phyloP scores from a whole-genome alignment of 441 rosid genomes.

The Gossypium trilobum region DNA sequence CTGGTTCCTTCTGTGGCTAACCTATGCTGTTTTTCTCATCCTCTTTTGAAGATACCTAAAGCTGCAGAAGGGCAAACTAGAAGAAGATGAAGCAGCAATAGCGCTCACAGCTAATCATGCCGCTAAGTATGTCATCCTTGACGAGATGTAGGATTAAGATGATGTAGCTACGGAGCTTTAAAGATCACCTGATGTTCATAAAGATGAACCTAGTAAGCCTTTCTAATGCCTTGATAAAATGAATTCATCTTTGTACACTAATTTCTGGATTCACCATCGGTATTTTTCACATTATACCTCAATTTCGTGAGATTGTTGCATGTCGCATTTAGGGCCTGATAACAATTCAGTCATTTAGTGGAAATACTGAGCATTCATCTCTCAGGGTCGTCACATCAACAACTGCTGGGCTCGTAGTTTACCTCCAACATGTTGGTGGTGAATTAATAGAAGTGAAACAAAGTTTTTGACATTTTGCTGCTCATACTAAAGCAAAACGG shows the following conservation, averaged over 20 bases:
- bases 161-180: slow-evolving; percentile 23
- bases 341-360: neutral
- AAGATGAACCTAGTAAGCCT: slow-evolving; percentile 3
- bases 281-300: neutral
- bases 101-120: slow-evolving; percentile 24
- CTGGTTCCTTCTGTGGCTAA: neutral
- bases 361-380: neutral
- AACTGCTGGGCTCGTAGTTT: neutral
- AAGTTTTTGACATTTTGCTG: neutral
- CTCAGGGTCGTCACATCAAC: neutral
- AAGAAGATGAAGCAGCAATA: slow-evolving; percentile 24
- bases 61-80: slow-evolving; percentile 41
- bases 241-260: neutral
- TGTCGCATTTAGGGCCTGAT: neutral
- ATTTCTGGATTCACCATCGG: neutral
- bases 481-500: neutral
- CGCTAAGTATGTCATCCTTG: slow-evolving; percentile 70
- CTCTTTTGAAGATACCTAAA: slow-evolving; percentile 52
- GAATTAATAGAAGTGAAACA: neutral
- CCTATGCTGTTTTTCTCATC: neutral
- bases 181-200: neutral
- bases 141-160: slow-evolving; percentile 63
- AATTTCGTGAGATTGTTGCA: neutral
- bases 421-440: neutral
- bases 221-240: neutral